Percentiles rank a stretch among this genome's conserved stretches.
Evolutionary conservation across 2,329 filamentous ascomycete genomes (phyloP).

Genomic region (Ophiostoma australiae): DNA sequence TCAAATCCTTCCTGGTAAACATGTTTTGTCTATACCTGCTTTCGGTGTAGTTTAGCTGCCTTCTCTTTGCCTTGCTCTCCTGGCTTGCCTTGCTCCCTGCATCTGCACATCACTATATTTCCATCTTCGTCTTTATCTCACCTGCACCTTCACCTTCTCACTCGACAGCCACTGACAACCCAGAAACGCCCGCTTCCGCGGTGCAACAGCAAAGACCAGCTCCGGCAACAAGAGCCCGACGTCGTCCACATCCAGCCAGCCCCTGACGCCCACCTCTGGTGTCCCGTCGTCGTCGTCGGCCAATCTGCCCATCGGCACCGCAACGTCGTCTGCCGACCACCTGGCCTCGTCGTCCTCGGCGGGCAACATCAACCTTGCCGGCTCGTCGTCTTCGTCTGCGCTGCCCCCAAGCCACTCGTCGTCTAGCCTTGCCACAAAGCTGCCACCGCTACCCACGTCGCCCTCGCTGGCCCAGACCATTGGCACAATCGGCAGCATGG

Average conservation of each 20-base stretch:
- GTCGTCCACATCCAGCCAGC: constrained; percentile 24
- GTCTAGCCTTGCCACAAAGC: constrained; percentile 41
- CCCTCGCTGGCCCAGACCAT: constrained; percentile 62
- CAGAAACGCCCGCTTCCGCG: constrained; percentile 27
- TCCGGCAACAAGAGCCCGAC: constrained; percentile 25
- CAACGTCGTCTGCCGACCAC: constrained; percentile 10
- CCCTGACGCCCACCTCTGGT: constrained; percentile 39
- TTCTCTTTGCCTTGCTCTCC: background rate
- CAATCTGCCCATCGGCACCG: constrained; percentile 15
- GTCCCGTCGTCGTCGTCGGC: constrained; percentile 15
- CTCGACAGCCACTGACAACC: background rate
- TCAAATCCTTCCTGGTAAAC: background rate
- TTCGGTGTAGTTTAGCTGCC: background rate
- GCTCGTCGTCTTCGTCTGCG: background rate
- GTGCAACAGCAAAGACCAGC: constrained; percentile 20
- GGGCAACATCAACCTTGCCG: background rate
- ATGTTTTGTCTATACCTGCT: background rate
- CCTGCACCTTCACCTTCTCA: background rate
- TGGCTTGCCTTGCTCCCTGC: too few species aligned
- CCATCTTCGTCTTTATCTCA: background rate
- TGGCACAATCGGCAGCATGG: constrained; percentile 47
- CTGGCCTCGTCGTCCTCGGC: background rate
- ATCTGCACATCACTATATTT: background rate
- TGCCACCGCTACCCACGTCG: constrained; percentile 58
- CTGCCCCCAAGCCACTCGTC: background rate